phyloP scores from a whole-genome alignment of 192 early-diverging fungal genomes.

The Glomus cerebriforme region DNA sequence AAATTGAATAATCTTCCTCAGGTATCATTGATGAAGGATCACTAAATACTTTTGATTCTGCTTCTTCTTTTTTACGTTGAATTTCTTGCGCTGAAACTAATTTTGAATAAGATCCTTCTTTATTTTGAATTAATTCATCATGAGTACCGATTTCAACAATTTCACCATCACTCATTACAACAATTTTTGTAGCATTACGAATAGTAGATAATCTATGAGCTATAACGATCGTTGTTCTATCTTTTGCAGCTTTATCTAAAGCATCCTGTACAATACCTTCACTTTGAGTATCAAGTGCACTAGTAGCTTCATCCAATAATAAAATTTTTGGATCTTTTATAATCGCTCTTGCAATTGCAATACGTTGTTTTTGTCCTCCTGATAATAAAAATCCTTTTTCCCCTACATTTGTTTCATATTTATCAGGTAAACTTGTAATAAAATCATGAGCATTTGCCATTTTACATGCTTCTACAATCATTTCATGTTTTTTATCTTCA shows the following conservation, averaged over 20 bases:
- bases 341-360: constrained; percentile 92
- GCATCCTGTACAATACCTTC: constrained; percentile 79
- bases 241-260: constrained; percentile 64
- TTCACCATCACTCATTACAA: constrained; percentile 68
- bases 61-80: background rate
- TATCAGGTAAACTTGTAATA: constrained; percentile 69
- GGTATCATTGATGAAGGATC: too few species aligned
- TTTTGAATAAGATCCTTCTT: constrained; percentile 51
- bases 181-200: constrained; percentile 76
- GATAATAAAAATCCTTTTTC: constrained; percentile 79
- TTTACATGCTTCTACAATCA: constrained; percentile 60
- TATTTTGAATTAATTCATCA: constrained; percentile 58
- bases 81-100: constrained; percentile 65
- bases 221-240: constrained; percentile 84
- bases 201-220: constrained; percentile 87
- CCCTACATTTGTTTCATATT: constrained; percentile 88
- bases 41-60: background rate
- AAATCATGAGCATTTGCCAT: constrained; percentile 79
- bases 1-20: background rate
- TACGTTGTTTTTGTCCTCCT: constrained; percentile 45
- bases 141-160: constrained; percentile 75
- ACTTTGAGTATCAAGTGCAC: constrained; percentile 80
- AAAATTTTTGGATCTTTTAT: constrained; percentile 87
- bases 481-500: constrained; percentile 12
- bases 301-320: constrained; percentile 89